A percentile compares a stretch with the other conserved stretches of the same genome.
Conservation (phyloP, 352 stramenopile species). For the Pythium folliculosum region DNA sequence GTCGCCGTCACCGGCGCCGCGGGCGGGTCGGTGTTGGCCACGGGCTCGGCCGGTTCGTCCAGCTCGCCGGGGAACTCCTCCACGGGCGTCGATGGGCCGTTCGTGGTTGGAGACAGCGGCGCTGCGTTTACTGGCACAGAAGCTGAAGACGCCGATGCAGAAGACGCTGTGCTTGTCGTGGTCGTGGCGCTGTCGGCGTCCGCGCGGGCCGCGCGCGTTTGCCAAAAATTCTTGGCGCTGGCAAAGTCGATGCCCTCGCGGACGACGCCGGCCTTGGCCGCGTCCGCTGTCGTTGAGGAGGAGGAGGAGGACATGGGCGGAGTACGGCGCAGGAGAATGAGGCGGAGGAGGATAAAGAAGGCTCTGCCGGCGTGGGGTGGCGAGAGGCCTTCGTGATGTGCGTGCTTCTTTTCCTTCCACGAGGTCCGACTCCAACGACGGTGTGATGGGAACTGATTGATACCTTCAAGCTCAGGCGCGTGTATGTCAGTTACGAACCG, state of each 20-base stretch:
- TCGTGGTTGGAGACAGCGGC: background rate
- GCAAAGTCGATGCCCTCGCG: conserved; percentile 37
- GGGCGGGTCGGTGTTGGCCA: background rate
- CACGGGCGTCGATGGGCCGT: conserved; percentile 13
- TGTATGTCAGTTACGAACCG: conserved; percentile 12
- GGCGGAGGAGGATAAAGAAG: background rate
- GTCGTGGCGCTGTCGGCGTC: background rate
- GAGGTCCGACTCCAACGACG: background rate
- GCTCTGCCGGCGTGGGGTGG: too few species aligned
- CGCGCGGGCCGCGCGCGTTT: conserved; percentile 42
- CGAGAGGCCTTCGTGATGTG: too few species aligned
- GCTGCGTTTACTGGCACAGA: background rate
- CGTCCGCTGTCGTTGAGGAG: background rate
- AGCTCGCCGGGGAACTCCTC: conserved; percentile 25
- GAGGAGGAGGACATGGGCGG: background rate
- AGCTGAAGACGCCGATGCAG: background rate
- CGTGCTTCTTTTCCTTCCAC: background rate
- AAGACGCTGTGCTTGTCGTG: background rate
- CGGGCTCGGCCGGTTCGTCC: background rate
- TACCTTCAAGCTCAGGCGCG: background rate
- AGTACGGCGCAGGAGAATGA: background rate
- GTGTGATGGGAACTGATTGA: background rate
- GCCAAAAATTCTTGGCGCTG: conserved; percentile 69
- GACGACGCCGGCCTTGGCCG: conserved; percentile 8
- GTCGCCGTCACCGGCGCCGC: too few species aligned